These are phyloP conservation scores for Endocladia muricata DNA, from an alignment of 31 red algal genomes.

Conservation along the genomic window DNA sequence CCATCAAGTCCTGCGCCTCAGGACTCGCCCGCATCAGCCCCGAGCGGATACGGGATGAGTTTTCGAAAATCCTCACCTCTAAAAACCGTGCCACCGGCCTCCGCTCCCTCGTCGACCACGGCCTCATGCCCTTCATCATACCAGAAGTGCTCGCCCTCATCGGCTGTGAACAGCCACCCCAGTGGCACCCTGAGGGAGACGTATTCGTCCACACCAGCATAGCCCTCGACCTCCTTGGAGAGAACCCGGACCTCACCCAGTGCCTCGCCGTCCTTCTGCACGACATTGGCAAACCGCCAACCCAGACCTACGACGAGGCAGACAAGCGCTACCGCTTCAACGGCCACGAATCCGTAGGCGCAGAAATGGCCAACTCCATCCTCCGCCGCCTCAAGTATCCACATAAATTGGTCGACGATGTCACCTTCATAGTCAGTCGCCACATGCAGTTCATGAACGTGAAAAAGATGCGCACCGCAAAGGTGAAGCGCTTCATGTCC, in stretches of 20 bases:
- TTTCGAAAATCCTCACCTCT: no score
- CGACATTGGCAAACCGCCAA: neutral
- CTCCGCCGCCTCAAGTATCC: neutral
- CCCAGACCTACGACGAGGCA: neutral
- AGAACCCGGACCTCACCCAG: neutral
- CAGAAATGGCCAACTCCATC: neutral
- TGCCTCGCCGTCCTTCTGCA: neutral
- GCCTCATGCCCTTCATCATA: no score
- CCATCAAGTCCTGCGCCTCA: no score
- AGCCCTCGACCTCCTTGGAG: neutral
- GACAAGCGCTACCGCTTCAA: neutral
- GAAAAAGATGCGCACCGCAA: neutral
- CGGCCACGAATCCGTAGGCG: neutral
- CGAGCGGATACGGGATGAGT: no score
- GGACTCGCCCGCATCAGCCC: no score
- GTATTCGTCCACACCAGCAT: neutral
- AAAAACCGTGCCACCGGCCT: no score
- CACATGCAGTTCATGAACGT: neutral
- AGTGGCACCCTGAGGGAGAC: neutral
- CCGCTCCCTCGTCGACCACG: no score
- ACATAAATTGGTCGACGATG: neutral
- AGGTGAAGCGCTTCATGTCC: conserved; percentile 1
- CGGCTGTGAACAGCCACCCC: neutral
- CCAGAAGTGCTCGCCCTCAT: neutral
- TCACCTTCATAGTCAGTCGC: neutral